These are phyloP conservation scores for Cryptococcus floricola DNA, from an alignment of 1,284 basidiomycete genomes.

Conservation along the genomic window DNA sequence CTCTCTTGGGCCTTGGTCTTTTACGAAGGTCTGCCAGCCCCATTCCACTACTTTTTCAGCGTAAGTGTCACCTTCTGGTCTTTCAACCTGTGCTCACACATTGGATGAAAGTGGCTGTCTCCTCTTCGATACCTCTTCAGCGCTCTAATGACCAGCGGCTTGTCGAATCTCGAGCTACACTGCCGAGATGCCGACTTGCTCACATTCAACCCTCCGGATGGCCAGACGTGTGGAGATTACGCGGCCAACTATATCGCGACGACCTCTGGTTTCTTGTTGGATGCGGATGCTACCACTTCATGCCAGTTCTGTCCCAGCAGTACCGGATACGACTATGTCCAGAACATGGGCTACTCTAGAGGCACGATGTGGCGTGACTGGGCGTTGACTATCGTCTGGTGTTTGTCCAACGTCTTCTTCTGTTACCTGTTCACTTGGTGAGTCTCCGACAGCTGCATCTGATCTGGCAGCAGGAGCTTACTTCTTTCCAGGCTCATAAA, in stretches of 20 bases:
- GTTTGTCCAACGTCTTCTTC: not conserved
- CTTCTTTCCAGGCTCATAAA: not conserved
- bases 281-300: too few relatives aligned
- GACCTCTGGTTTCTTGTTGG: too few relatives aligned
- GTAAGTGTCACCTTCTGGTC: not conserved
- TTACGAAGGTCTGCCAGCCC: not conserved
- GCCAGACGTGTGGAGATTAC: too few relatives aligned
- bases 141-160: not conserved
- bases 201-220: too few relatives aligned
- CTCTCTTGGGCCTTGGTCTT: not conserved
- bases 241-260: too few relatives aligned
- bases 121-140: not conserved
- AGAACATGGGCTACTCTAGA: too few relatives aligned
- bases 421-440: not conserved
- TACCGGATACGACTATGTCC: too few relatives aligned
- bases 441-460: not conserved
- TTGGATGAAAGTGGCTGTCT: not conserved
- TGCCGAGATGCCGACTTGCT: too few relatives aligned
- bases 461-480: not conserved
- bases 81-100: not conserved
- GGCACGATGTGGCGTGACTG: too few relatives aligned
- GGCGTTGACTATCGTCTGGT: not conserved
- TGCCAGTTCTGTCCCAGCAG: too few relatives aligned
- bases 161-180: not conserved
- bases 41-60: not conserved